Conservation (phyloP, 257 asterid species). For the Ilex asprella region DNA sequence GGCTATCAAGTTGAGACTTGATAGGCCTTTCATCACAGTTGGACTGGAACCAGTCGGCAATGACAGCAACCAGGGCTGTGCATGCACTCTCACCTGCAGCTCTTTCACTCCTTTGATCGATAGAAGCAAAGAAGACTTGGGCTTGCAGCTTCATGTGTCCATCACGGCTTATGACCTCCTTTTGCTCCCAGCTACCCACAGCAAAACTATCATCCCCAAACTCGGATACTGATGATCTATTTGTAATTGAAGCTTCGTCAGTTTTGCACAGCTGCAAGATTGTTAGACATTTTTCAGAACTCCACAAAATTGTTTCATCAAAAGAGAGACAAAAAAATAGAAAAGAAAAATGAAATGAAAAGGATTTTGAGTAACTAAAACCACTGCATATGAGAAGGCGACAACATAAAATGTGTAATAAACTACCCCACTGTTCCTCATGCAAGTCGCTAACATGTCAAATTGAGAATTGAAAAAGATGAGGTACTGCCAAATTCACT, state of each 20-base stretch:
- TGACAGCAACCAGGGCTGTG: constrained; percentile 76
- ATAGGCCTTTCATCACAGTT: constrained; percentile 54
- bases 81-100: constrained; percentile 94
- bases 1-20: constrained; percentile 73
- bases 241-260: constrained; percentile 26
- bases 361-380: background rate
- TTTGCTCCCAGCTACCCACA: constrained; percentile 70
- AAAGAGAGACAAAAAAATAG: background rate
- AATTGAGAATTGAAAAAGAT: too few relatives aligned
- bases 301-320: background rate
- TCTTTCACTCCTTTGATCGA: constrained; percentile 76
- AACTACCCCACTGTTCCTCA: too few relatives aligned
- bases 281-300: constrained; percentile 4
- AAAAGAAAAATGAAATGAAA: background rate
- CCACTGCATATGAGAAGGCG: background rate
- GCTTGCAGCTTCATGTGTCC: constrained; percentile 64
- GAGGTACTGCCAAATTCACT: too few relatives aligned
- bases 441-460: too few relatives aligned
- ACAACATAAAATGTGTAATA: background rate
- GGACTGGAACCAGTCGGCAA: constrained; percentile 69
- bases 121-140: constrained; percentile 71
- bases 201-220: constrained; percentile 75
- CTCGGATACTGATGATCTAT: constrained; percentile 24
- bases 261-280: constrained; percentile 23
- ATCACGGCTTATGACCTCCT: constrained; percentile 69